Conservation (phyloP, 1,284 basidiomycete species). For the Coriolopsis trogii region DNA sequence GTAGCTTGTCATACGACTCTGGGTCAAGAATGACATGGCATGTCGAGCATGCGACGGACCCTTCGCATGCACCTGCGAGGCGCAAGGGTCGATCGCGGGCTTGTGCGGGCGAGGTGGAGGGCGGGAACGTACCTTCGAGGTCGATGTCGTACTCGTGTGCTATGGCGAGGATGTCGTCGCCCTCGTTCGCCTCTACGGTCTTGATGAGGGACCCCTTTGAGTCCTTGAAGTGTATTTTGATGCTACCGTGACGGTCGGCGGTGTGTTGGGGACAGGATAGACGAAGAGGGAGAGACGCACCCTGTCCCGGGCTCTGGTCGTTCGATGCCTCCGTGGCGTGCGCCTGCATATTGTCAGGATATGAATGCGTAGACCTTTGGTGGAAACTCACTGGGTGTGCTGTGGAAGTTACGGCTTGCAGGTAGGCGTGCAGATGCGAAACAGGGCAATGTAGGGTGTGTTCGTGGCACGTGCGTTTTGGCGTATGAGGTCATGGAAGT, state of each 20-base stretch:
- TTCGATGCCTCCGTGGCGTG: conserved; percentile 44
- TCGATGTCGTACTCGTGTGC: conserved; percentile 98
- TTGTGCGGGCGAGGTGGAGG: not conserved
- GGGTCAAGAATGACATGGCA: conserved; percentile 93
- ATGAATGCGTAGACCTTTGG: too few species aligned
- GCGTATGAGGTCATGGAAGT: too few species aligned
- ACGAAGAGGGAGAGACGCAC: conserved; percentile 45
- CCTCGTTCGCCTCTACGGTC: conserved; percentile 91
- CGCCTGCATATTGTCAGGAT: conserved; percentile 20
- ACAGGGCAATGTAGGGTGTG: too few species aligned
- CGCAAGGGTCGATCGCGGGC: not conserved
- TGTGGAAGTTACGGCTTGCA: too few species aligned
- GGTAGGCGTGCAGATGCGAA: too few species aligned
- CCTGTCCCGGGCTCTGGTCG: conserved; percentile 65
- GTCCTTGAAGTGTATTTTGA: conserved; percentile 90
- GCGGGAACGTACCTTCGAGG: conserved; percentile 77
- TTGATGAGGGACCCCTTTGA: conserved; percentile 83
- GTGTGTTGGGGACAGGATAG: conserved; percentile 5
- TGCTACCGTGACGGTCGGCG: conserved; percentile 50
- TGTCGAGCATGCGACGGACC: conserved; percentile 96
- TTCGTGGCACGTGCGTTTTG: too few species aligned
- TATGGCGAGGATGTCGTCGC: conserved; percentile 89
- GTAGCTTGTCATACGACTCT: conserved; percentile 82
- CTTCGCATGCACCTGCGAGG: conserved; percentile 87
- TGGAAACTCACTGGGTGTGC: too few species aligned